These are phyloP conservation scores for Pleurotus giganteus DNA, from an alignment of 768 basidiomycete genomes.

Conservation along the genomic window DNA sequence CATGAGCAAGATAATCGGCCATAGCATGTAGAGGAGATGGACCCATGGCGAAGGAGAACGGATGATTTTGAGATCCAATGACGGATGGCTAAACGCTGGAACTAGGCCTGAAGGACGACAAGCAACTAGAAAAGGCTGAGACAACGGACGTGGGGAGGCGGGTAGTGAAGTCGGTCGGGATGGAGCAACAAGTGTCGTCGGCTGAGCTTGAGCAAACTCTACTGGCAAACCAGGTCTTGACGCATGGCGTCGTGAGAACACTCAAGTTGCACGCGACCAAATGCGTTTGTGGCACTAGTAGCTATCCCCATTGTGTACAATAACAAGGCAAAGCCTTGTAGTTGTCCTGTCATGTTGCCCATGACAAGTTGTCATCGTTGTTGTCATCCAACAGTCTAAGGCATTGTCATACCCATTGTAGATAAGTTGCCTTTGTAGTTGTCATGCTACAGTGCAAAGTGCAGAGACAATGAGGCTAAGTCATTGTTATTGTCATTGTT, in stretches of 20 bases:
- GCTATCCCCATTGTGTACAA: too few species aligned
- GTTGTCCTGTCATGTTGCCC: too few species aligned
- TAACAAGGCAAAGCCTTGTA: too few species aligned
- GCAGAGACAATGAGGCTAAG: too few species aligned
- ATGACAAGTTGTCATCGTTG: too few species aligned
- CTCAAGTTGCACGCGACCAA: slow-evolving; percentile 58
- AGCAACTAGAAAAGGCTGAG: too few species aligned
- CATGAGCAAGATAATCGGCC: slow-evolving; percentile 68
- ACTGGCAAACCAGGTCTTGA: neutral
- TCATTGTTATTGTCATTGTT: too few species aligned
- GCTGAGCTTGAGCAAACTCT: neutral
- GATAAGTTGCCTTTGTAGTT: too few species aligned
- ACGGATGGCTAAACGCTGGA: slow-evolving; percentile 66
- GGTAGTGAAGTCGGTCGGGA: slow-evolving; percentile 31
- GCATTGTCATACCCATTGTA: too few species aligned
- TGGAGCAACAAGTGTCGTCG: slow-evolving; percentile 21
- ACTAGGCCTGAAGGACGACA: slow-evolving; percentile 44
- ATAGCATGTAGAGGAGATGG: slow-evolving; percentile 64
- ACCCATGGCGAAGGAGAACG: slow-evolving; percentile 55
- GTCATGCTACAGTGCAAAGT: too few species aligned
- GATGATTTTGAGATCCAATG: slow-evolving; percentile 67
- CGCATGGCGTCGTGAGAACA: neutral
- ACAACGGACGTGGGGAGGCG: slow-evolving; percentile 45
- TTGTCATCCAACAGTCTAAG: too few species aligned
- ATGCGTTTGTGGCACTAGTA: slow-evolving; percentile 47